Percentiles rank a stretch among this genome's conserved stretches.
phyloP scores from a whole-genome alignment of 2,329 filamentous ascomycete species.

The Claviceps sp. region DNA sequence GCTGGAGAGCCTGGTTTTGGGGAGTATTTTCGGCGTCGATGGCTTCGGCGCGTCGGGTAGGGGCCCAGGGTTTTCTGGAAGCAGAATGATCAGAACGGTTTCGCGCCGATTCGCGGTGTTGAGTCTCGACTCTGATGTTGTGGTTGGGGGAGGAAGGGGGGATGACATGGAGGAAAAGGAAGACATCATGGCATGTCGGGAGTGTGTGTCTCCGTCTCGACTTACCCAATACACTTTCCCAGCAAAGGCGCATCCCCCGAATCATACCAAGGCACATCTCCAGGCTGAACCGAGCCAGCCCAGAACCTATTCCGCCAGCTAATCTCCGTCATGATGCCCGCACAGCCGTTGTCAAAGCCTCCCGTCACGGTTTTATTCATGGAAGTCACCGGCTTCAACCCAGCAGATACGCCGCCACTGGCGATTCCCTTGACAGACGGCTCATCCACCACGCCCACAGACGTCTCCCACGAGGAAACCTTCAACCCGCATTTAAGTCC shows the following conservation, averaged over 20 bases:
- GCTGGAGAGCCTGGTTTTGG: too few species aligned
- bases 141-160: too few species aligned
- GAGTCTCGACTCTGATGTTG: too few species aligned
- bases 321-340: slow-evolving; percentile 14
- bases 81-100: too few species aligned
- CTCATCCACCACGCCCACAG: slow-evolving; percentile 14
- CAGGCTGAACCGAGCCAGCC: slow-evolving; percentile 9
- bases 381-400: background rate
- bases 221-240: slow-evolving; percentile 13
- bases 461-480: slow-evolving; percentile 10
- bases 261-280: slow-evolving; percentile 10
- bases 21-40: too few species aligned
- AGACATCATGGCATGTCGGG: too few species aligned
- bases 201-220: background rate
- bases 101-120: too few species aligned
- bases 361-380: slow-evolving; percentile 4
- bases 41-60: too few species aligned
- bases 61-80: too few species aligned
- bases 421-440: slow-evolving; percentile 15
- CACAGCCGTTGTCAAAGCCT: slow-evolving; percentile 13
- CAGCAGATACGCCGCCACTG: slow-evolving; percentile 9
- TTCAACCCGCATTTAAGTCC: slow-evolving; percentile 13
- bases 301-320: slow-evolving; percentile 17
- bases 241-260: slow-evolving; percentile 10
- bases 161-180: too few species aligned